Conservation (phyloP, 768 basidiomycete genomes). For the Candolleomyces eurysporus region DNA sequence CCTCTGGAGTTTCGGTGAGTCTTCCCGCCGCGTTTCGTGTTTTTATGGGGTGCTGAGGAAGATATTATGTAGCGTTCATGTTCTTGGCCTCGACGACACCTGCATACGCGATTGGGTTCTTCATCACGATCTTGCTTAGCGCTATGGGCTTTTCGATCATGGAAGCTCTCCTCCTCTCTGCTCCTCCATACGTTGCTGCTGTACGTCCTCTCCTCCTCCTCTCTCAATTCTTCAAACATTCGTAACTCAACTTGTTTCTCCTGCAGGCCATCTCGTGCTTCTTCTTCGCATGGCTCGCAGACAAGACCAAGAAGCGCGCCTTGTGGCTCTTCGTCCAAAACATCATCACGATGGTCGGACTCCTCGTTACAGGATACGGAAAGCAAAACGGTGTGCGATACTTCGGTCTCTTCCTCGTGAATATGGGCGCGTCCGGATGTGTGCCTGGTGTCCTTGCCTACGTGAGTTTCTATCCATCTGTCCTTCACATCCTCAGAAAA, state of each 20-base stretch:
- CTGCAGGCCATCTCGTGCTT: conserved; percentile 32
- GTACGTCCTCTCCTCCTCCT: conserved; percentile 12
- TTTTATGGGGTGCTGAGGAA: no score
- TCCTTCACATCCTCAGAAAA: background rate
- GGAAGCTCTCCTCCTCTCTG: conserved; percentile 30
- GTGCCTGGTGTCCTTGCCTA: conserved; percentile 38
- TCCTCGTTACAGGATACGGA: conserved; percentile 29
- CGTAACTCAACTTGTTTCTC: background rate
- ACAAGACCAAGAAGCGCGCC: conserved; percentile 32
- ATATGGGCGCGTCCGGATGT: conserved; percentile 32
- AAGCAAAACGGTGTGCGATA: conserved; percentile 29
- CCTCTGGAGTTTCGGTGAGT: conserved; percentile 34
- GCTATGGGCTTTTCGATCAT: conserved; percentile 31
- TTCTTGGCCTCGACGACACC: conserved; percentile 36
- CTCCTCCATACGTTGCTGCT: conserved; percentile 33
- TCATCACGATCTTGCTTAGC: conserved; percentile 34
- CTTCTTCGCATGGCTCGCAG: conserved; percentile 37
- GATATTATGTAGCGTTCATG: conserved; percentile 27
- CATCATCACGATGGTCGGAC: conserved; percentile 30
- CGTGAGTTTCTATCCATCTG: conserved; percentile 19
- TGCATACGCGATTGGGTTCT: conserved; percentile 35
- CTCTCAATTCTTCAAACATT: background rate
- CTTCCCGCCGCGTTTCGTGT: no score
- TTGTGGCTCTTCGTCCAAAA: conserved; percentile 32
- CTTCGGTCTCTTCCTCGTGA: conserved; percentile 33